Evolutionary conservation across 1,139 yeast species (phyloP).

Genomic region (Hyphopichia wangnamkhiaoensis): DNA sequence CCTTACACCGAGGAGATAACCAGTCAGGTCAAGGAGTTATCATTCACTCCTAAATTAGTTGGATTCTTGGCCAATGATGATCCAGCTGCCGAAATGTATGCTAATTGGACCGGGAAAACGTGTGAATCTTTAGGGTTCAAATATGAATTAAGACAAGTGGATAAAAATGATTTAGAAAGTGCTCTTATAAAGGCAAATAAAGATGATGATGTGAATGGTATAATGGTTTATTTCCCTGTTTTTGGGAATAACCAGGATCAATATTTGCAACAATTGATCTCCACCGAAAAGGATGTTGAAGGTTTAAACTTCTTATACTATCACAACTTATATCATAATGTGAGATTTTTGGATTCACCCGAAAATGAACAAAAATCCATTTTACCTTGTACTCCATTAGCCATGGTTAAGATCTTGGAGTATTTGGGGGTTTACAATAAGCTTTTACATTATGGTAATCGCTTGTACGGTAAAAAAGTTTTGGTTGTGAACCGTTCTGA

Average conservation of each 20-base stretch:
- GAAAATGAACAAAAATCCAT: slow-evolving; percentile 74
- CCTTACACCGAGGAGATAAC: slow-evolving; percentile 73
- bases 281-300: slow-evolving; percentile 90
- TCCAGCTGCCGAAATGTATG: slow-evolving; percentile 95
- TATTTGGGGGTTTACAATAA: slow-evolving; percentile 85
- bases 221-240: slow-evolving; percentile 98
- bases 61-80: slow-evolving; percentile 91
- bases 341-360: slow-evolving; percentile 75
- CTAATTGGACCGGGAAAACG: slow-evolving; percentile 94
- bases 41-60: slow-evolving; percentile 68
- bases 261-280: slow-evolving; percentile 87
- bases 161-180: slow-evolving; percentile 83
- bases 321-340: slow-evolving; percentile 91
- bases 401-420: slow-evolving; percentile 89
- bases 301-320: slow-evolving; percentile 90
- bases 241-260: slow-evolving; percentile 95
- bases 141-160: slow-evolving; percentile 72
- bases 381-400: slow-evolving; percentile 94
- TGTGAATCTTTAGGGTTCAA: slow-evolving; percentile 82
- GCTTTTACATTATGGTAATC: slow-evolving; percentile 81
- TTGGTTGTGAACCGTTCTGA: slow-evolving; percentile 91
- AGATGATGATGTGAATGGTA: slow-evolving; percentile 79
- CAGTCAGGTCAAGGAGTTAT: slow-evolving; percentile 53
- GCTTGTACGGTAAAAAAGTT: slow-evolving; percentile 88
- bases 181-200: slow-evolving; percentile 79